Evolutionary conservation across 768 basidiomycete genomes (phyloP), one percentile per base, ranked within the genome.

Genomic region (Dioszegia hungarica): DNA sequence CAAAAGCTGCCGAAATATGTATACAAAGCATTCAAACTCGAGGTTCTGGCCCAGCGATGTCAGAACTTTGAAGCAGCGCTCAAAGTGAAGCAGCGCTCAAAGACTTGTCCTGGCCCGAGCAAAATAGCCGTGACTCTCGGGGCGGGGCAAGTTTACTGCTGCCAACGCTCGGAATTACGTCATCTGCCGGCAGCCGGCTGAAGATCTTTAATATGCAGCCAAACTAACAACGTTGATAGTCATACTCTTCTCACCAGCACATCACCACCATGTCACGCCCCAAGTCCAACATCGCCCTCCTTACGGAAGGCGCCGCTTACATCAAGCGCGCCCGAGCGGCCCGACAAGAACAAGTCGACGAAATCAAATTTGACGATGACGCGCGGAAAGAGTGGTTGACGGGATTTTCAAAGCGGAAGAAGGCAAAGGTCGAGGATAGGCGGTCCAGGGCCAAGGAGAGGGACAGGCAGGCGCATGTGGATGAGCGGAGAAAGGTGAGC

Each of bases 401-500:
- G 17, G 92, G 92, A 25, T 95, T 95, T 74, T 87, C 88, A 75
- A 93, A 93, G 77, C 84, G 92, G 66, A 95, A 94, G 77, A 77
- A 90, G 48, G 86, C 85, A 58, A 89, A 87, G 74, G 82, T 84
- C 61, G 89, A 93, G 65, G 86, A 83, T 46, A 82, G 85, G 40
- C 84, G 83, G 66, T 81, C 84, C 63, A 86, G 83, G 74, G 89
- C 89, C 12, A 77, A 82, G 60, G 84, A 89, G 67, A 79, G 86
- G 62, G 87, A 90, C 68, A 89, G 88, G 72, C 82, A 85, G 68
- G 85, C 86, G 52, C 82, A 86, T 66, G 78, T 85, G 20, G 86
- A 90, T 65, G 75, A 82, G n/a, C 80, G 90, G 56, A 81, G 86
- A 71, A 86, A 92, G 81, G 92, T 91, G 62, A 40, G 81, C 73